phyloP scores from a whole-genome alignment of 441 rosid genomes.

The Erysimum pusillum region DNA sequence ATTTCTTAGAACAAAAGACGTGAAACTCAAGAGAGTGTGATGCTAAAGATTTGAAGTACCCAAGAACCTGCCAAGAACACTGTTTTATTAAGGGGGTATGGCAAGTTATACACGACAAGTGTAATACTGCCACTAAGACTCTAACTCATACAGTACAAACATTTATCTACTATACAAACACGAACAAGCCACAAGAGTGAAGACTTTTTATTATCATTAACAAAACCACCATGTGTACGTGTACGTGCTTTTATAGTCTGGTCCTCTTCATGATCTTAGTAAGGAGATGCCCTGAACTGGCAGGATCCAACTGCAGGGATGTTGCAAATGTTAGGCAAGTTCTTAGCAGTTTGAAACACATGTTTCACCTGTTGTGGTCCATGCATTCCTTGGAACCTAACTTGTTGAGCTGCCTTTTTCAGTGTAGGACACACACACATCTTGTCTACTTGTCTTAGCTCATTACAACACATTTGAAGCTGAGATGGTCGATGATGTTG shows the following conservation, averaged over 20 bases:
- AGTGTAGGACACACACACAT: conserved; percentile 40
- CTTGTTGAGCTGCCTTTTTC: conserved; percentile 23
- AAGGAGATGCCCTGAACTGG: conserved; percentile 34
- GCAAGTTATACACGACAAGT: conserved; percentile 21
- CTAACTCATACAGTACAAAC: conserved; percentile 4
- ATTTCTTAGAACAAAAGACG: neutral
- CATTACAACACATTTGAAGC: conserved; percentile 25
- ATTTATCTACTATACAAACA: conserved; percentile 15
- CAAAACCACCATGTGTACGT: conserved; percentile 18
- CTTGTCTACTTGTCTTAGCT: conserved; percentile 23
- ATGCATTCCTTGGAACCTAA: conserved; percentile 25
- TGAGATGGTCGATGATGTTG: conserved; percentile 2
- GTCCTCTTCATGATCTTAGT: conserved; percentile 7
- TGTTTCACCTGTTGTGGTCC: conserved; percentile 25
- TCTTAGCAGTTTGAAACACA: conserved; percentile 23
- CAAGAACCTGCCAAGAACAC: neutral
- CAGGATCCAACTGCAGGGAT: conserved; percentile 21
- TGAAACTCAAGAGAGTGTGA: neutral
- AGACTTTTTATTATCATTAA: conserved; percentile 19
- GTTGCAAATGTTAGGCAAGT: conserved; percentile 24
- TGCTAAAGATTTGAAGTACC: neutral
- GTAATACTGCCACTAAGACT: conserved; percentile 18
- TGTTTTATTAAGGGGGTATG: conserved; percentile 11
- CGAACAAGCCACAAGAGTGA: conserved; percentile 18
- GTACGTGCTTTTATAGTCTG: neutral